These are phyloP conservation scores for Boletus coccyginus DNA, from an alignment of 768 basidiomycete species.

Conservation along the genomic window DNA sequence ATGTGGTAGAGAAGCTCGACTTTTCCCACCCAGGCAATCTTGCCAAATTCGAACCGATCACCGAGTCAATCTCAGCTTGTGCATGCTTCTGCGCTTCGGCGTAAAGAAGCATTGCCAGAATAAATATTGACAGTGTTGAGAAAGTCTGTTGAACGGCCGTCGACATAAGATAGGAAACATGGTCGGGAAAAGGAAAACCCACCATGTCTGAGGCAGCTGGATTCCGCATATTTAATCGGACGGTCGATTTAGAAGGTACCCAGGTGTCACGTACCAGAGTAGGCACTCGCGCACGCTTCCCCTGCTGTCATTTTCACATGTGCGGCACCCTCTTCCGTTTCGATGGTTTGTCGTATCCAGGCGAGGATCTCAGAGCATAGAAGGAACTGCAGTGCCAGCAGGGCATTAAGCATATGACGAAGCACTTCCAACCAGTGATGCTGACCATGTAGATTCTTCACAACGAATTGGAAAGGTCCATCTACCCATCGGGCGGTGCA, in stretches of 20 bases:
- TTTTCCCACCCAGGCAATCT: conserved; percentile 18
- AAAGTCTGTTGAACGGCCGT: background rate
- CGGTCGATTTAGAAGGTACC: background rate
- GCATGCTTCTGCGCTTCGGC: conserved; percentile 16
- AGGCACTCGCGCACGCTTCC: conserved; percentile 9
- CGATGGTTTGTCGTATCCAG: background rate
- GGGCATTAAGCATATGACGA: background rate
- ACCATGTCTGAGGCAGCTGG: conserved; percentile 15
- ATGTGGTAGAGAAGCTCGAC: conserved; percentile 1
- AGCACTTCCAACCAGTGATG: background rate
- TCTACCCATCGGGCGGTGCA: conserved; percentile 3
- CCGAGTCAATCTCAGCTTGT: conserved; percentile 11
- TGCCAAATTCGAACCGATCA: conserved; percentile 1
- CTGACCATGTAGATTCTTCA: conserved; percentile 8
- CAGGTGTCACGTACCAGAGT: conserved; percentile 5
- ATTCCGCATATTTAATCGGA: background rate
- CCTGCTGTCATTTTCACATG: background rate
- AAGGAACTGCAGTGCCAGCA: conserved; percentile 7
- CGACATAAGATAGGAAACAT: background rate
- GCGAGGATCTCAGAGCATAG: conserved; percentile 11
- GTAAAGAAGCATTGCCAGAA: conserved; percentile 15
- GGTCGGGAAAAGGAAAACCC: background rate
- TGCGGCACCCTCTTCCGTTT: background rate
- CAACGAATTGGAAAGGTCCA: conserved; percentile 9
- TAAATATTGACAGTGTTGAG: conserved; percentile 1